Evolutionary conservation across 768 basidiomycete genomes (phyloP).

Genomic region (Rhizopogon vesiculosus): DNA sequence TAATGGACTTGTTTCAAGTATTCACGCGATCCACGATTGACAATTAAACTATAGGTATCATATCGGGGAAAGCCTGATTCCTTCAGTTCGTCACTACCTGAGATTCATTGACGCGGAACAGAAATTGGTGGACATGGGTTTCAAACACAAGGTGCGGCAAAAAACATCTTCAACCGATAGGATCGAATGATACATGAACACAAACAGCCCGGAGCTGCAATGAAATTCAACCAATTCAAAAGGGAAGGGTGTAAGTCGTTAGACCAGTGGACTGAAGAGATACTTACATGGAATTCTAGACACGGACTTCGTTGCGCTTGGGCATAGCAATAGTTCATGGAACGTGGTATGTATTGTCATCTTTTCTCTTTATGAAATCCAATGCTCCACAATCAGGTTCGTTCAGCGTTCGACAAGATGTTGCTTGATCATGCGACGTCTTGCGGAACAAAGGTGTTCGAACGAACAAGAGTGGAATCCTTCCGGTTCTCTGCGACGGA

Average conservation of each 20-base stretch:
- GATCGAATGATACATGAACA: not conserved
- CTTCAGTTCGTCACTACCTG: conserved; percentile 49
- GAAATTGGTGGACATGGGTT: conserved; percentile 38
- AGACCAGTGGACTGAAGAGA: not conserved
- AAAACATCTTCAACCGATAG: conserved; percentile 9
- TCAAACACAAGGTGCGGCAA: conserved; percentile 41
- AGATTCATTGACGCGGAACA: conserved; percentile 46
- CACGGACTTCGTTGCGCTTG: conserved; percentile 52
- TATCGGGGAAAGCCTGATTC: conserved; percentile 44
- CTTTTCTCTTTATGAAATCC: not conserved
- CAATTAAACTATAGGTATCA: conserved; percentile 32
- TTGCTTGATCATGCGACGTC: conserved; percentile 50
- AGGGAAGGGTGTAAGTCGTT: conserved; percentile 50
- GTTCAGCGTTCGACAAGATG: conserved; percentile 55
- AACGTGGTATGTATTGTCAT: conserved; percentile 45
- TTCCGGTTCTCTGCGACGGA: conserved; percentile 38
- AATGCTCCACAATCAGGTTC: conserved; percentile 29
- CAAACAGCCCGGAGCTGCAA: conserved; percentile 50
- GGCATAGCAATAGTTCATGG: conserved; percentile 49
- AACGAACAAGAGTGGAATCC: conserved; percentile 39
- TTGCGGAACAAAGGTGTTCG: conserved; percentile 45
- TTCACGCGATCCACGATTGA: not conserved
- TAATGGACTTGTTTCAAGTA: conserved; percentile 9
- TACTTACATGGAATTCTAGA: conserved; percentile 28
- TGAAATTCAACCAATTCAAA: conserved; percentile 54